These are phyloP conservation scores for Penicillium canariense DNA, from an alignment of 495 filamentous ascomycete species.

Conservation along the genomic window DNA sequence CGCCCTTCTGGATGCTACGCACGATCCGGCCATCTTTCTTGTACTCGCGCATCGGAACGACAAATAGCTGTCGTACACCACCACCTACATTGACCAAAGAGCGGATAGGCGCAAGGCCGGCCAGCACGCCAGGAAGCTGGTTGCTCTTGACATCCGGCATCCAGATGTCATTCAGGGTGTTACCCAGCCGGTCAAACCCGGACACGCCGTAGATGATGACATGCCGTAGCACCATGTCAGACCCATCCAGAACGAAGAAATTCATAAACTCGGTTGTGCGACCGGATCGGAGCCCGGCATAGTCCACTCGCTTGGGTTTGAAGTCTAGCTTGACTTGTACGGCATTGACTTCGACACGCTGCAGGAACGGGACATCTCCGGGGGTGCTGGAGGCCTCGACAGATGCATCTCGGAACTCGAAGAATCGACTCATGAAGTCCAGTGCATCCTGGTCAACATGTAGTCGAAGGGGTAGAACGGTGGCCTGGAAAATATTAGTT, in stretches of 20 bases:
- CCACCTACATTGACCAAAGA: conserved; percentile 86
- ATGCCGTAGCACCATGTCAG: conserved; percentile 82
- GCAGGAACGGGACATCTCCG: conserved; percentile 81
- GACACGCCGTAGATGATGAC: conserved; percentile 89
- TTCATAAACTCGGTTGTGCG: conserved; percentile 99
- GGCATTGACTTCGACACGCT: conserved; percentile 81
- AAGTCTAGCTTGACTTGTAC: conserved; percentile 87
- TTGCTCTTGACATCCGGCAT: conserved; percentile 89
- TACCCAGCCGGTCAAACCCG: conserved; percentile 83
- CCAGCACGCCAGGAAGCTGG: conserved; percentile 85
- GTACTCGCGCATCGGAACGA: conserved; percentile 89
- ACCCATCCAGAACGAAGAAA: conserved; percentile 86
- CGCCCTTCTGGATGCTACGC: conserved; percentile 87
- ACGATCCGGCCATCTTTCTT: conserved; percentile 90
- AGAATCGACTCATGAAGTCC: conserved; percentile 95
- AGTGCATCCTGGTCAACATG: conserved; percentile 98
- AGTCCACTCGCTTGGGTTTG: conserved; percentile 96
- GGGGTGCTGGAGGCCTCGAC: conserved; percentile 48
- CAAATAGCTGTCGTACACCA: conserved; percentile 80
- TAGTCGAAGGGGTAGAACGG: conserved; percentile 79
- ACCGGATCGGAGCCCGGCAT: conserved; percentile 91
- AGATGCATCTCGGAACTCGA: conserved; percentile 90
- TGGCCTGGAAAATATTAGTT: conserved; percentile 49
- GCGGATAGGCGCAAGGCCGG: conserved; percentile 85
- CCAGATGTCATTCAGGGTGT: conserved; percentile 93